Evolutionary conservation across 2,329 filamentous ascomycete genomes (phyloP).

Genomic region (Dryadomyces quercivorus): DNA sequence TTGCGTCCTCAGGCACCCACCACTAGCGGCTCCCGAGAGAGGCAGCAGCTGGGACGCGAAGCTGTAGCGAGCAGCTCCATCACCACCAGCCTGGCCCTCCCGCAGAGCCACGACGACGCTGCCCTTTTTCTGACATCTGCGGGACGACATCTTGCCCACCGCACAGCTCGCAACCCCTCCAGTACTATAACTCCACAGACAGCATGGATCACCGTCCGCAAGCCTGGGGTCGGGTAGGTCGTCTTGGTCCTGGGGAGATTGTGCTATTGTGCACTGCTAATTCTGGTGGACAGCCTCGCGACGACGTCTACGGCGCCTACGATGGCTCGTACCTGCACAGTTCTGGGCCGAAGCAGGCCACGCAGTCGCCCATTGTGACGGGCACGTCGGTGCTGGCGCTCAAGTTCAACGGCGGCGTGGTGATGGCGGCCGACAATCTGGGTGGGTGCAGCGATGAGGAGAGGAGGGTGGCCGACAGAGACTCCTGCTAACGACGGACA

Average conservation of each 20-base stretch:
- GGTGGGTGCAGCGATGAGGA: slow-evolving; percentile 38
- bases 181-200: neutral
- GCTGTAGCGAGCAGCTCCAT: slow-evolving; percentile 9
- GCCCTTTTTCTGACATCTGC: too few relatives aligned
- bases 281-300: slow-evolving; percentile 67
- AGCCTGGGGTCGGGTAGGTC: slow-evolving; percentile 60
- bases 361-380: slow-evolving; percentile 86
- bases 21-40: slow-evolving; percentile 4
- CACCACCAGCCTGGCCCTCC: too few relatives aligned
- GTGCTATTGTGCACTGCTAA: slow-evolving; percentile 6
- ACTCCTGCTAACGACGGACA: slow-evolving; percentile 28
- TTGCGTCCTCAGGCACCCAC: slow-evolving; percentile 5
- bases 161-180: too few relatives aligned
- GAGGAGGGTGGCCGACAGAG: neutral
- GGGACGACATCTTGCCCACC: too few relatives aligned
- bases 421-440: slow-evolving; percentile 93
- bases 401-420: slow-evolving; percentile 93
- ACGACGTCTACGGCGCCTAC: slow-evolving; percentile 93
- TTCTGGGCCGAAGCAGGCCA: slow-evolving; percentile 66
- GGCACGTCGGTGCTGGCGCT: slow-evolving; percentile 90
- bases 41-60: slow-evolving; percentile 18
- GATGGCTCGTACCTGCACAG: slow-evolving; percentile 72
- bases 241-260: too few relatives aligned
- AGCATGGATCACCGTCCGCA: slow-evolving; percentile 61
- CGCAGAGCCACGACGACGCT: neutral